Conservation (phyloP, 129 eudicot species). For the carrot (Daucus carota) region DNA sequence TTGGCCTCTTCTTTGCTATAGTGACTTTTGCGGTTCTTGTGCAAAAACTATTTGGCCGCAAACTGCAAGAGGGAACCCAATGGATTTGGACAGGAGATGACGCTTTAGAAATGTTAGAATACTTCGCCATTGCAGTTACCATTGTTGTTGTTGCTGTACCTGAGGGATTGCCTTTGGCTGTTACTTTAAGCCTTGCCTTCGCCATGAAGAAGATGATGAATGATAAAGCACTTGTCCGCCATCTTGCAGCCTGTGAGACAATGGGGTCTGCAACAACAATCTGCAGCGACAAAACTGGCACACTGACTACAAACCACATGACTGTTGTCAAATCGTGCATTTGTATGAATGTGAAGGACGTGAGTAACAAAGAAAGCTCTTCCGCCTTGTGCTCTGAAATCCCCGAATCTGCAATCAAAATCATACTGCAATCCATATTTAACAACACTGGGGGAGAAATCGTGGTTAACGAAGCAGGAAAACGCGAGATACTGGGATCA, state of each 20-base stretch:
- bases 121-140: conserved; percentile 35
- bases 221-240: conserved; percentile 33
- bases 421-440: conserved; percentile 26
- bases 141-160: conserved; percentile 39
- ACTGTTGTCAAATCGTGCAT: conserved; percentile 33
- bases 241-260: conserved; percentile 36
- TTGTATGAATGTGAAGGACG: conserved; percentile 25
- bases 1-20: conserved; percentile 28
- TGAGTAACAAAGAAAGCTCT: background rate
- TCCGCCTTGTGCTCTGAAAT: conserved; percentile 19
- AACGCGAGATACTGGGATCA: conserved; percentile 22
- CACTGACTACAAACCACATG: conserved; percentile 32
- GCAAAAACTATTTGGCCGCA: conserved; percentile 10
- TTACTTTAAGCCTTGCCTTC: conserved; percentile 33
- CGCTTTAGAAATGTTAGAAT: conserved; percentile 25
- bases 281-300: conserved; percentile 38
- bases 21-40: conserved; percentile 29
- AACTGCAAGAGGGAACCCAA: conserved; percentile 20
- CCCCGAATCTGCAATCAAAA: conserved; percentile 14
- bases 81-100: conserved; percentile 28
- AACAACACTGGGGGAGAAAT: conserved; percentile 33
- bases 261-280: conserved; percentile 37
- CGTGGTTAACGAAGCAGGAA: conserved; percentile 20
- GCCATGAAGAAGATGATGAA: conserved; percentile 45
- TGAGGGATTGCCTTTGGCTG: conserved; percentile 36